phyloP scores from a whole-genome alignment of 2,329 filamentous ascomycete genomes.

The Rugonectria rugulosa region DNA sequence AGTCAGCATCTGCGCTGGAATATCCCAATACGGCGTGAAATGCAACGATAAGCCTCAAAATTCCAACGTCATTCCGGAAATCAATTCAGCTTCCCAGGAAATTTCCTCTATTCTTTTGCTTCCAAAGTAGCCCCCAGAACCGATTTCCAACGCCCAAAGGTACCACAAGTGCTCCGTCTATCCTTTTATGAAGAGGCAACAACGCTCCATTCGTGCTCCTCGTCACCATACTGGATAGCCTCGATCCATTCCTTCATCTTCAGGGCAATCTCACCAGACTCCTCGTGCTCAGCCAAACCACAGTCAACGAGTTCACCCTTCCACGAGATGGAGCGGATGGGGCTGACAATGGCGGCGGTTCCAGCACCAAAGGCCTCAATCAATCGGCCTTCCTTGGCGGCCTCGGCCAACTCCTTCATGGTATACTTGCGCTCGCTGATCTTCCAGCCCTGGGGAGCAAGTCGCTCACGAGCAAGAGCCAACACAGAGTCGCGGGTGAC shows the following conservation, averaged over 20 bases:
- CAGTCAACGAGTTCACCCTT: conserved; percentile 82
- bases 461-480: conserved; percentile 81
- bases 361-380: conserved; percentile 94
- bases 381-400: conserved; percentile 82
- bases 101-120: conserved; percentile 19
- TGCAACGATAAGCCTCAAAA: conserved; percentile 1
- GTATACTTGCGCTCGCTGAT: conserved; percentile 90
- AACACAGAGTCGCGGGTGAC: conserved; percentile 93
- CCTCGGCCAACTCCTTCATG: conserved; percentile 85
- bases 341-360: conserved; percentile 92
- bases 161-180: conserved; percentile 4
- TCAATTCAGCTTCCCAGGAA: neutral
- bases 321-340: conserved; percentile 90
- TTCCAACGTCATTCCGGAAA: neutral
- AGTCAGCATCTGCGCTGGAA: conserved; percentile 15
- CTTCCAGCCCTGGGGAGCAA: conserved; percentile 87
- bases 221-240: conserved; percentile 92
- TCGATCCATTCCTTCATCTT: conserved; percentile 98
- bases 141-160: conserved; percentile 12
- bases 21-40: neutral
- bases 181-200: conserved; percentile 32
- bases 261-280: conserved; percentile 85
- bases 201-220: conserved; percentile 90
- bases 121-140: conserved; percentile 9
- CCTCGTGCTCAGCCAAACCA: conserved; percentile 79